Base-by-base conservation (phyloP, 768 basidiomycete species). In the Collybiopsis confluens region DNA sequence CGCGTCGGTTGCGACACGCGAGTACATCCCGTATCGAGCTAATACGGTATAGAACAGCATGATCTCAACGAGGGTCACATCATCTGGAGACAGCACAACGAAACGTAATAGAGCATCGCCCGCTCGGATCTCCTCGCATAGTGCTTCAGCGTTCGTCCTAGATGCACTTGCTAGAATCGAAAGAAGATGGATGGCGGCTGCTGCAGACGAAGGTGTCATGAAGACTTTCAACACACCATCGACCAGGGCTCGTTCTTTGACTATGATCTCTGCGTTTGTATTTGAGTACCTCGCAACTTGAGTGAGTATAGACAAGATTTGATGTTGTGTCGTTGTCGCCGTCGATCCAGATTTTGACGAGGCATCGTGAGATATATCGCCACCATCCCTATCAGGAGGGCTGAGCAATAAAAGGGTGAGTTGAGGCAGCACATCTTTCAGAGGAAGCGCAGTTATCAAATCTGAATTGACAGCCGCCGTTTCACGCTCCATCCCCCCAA, bases 21-120 rank as follows among this genome's bases (percentile, higher is more conserved):
- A 69, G 59, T 86, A 86, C 1, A 96, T 64, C 1, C 95, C 95
- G 58, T 96, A 98, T 1, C 78, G 73, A 0, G 83, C 91, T 8
- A 97, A 75, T 2, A 70, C 62, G 0, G 73, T 63, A 67, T 90
- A 93, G 13, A 93, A 70, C 4, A 68, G 71, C 21, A 98, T 70
- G 0, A 86, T 88, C 27, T 69, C 70, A 1, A 68, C 68, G 15
- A 88, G 73, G 16, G 92, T 77, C 1, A 15, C n/a, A 3, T 53
- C 81, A 84, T 88, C 23, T n/a, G 15, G 81, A 73, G 46, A 74
- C 70, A 0, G 83, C 73, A 45, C 55, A 44, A 92, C 64, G 62
- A 90, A 96, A 21, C 89, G 82, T 41, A 96, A 73, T 1, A 90
- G 77, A 0, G 83, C 73, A 59, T 90, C 86, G 1, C 26, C 37